Evolutionary conservation across 2,329 filamentous ascomycete genomes (phyloP).

Genomic region (Ophiostoma australiae): DNA sequence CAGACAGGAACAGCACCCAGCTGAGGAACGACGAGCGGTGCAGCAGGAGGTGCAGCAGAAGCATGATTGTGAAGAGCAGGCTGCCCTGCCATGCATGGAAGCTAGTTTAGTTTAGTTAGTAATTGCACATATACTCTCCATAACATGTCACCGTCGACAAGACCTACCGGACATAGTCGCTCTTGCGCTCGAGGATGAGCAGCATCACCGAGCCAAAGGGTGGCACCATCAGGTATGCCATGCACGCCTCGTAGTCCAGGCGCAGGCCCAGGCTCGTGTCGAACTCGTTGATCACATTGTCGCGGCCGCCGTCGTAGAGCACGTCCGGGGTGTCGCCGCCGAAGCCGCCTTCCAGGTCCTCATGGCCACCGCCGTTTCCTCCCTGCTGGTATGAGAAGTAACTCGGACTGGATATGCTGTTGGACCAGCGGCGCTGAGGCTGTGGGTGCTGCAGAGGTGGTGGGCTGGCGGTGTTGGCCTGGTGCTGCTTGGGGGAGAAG

Average conservation of each 20-base stretch:
- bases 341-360: conserved; percentile 28
- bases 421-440: conserved; percentile 54
- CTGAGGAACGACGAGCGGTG: conserved; percentile 78
- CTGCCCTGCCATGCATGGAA: conserved; percentile 97
- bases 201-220: conserved; percentile 81
- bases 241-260: conserved; percentile 81
- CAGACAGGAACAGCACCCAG: conserved; percentile 73
- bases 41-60: conserved; percentile 79
- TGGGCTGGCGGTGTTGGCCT: conserved; percentile 38
- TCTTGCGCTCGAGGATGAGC: conserved; percentile 84
- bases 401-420: conserved; percentile 36
- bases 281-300: conserved; percentile 68
- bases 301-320: conserved; percentile 42
- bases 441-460: conserved; percentile 50
- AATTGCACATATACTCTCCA: background rate
- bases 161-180: conserved; percentile 84
- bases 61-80: conserved; percentile 68
- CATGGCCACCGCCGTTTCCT: conserved; percentile 25
- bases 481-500: conserved; percentile 45
- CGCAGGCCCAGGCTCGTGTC: conserved; percentile 84
- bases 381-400: conserved; percentile 32
- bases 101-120: conserved; percentile 40
- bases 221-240: conserved; percentile 82
- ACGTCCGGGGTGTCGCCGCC: conserved; percentile 26
- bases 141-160: background rate